Conservation (phyloP, 192 early-diverging fungal species). For the Entomortierella chlamydospora region DNA sequence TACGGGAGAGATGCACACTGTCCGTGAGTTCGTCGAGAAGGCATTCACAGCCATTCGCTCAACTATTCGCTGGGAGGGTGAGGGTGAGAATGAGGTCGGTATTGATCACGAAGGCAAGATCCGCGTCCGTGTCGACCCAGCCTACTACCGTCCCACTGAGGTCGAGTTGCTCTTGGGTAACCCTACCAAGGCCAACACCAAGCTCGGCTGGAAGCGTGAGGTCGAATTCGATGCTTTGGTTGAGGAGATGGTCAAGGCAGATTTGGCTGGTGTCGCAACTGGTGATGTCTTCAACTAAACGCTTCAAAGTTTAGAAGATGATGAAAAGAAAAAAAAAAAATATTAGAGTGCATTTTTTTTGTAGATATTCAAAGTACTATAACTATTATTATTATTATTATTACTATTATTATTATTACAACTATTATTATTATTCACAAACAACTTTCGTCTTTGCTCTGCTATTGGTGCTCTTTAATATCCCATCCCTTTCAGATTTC, state of each 20-base stretch:
- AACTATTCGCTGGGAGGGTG: conserved; percentile 74
- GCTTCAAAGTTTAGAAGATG: too few species aligned
- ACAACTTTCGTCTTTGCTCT: too few species aligned
- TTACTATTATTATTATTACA: too few species aligned
- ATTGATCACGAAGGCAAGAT: conserved; percentile 63
- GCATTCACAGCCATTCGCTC: conserved; percentile 72
- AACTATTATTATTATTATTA: too few species aligned
- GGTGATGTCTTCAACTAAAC: conserved; percentile 51
- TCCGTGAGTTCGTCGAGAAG: conserved; percentile 81
- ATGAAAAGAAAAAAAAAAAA: too few species aligned
- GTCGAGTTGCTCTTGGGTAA: conserved; percentile 80
- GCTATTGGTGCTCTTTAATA: too few species aligned
- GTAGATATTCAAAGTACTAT: too few species aligned
- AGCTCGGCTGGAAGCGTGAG: conserved; percentile 77
- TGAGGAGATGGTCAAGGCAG: conserved; percentile 75
- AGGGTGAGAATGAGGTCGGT: conserved; percentile 70
- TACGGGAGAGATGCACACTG: conserved; percentile 86
- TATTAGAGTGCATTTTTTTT: too few species aligned
- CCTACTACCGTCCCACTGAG: conserved; percentile 85
- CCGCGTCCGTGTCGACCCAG: conserved; percentile 72
- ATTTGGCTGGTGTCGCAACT: conserved; percentile 62
- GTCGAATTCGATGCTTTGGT: conserved; percentile 80
- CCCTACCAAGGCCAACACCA: conserved; percentile 77
- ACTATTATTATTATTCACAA: too few species aligned
- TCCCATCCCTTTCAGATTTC: too few species aligned